Conservation (phyloP, 2,329 filamentous ascomycete species). For the Colletotrichum shisoi region DNA sequence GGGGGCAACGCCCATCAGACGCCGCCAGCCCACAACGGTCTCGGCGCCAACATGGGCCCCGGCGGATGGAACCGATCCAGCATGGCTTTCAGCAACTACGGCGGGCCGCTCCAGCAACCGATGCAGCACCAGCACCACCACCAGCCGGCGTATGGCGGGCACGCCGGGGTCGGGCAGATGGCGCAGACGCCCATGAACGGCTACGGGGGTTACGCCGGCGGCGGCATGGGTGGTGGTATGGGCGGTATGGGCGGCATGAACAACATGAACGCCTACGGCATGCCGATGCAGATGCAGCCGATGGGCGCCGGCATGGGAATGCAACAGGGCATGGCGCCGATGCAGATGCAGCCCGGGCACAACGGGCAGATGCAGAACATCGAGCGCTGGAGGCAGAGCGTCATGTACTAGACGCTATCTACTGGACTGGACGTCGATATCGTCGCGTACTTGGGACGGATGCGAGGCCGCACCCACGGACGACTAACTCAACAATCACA, state of each 20-base stretch:
- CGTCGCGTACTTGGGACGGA: background rate
- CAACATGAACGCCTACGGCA: conserved; percentile 39
- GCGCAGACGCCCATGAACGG: conserved; percentile 17
- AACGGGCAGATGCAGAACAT: conserved; percentile 38
- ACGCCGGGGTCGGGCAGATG: conserved; percentile 31
- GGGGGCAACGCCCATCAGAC: conserved; percentile 50
- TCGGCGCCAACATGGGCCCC: conserved; percentile 43
- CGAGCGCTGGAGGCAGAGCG: conserved; percentile 54
- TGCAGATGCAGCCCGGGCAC: conserved; percentile 40
- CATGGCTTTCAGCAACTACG: conserved; percentile 46
- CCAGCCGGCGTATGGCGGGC: conserved; percentile 40
- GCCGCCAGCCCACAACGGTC: conserved; percentile 41
- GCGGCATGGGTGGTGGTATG: conserved; percentile 43
- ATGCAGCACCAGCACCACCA: conserved; percentile 21
- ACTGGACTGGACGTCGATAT: background rate
- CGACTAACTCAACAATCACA: background rate
- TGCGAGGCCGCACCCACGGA: background rate
- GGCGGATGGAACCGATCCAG: conserved; percentile 41
- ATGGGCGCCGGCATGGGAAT: conserved; percentile 36
- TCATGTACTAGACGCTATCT: conserved; percentile 41
- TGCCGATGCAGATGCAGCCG: conserved; percentile 40
- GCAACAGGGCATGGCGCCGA: conserved; percentile 39
- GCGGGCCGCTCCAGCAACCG: conserved; percentile 38
- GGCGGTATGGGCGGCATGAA: conserved; percentile 40
- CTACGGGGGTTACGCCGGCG: conserved; percentile 27